Evolutionary conservation across 257 asterid species (phyloP), one percentile per base, ranked within the genome.

Genomic region (Primulina huaijiensis): DNA sequence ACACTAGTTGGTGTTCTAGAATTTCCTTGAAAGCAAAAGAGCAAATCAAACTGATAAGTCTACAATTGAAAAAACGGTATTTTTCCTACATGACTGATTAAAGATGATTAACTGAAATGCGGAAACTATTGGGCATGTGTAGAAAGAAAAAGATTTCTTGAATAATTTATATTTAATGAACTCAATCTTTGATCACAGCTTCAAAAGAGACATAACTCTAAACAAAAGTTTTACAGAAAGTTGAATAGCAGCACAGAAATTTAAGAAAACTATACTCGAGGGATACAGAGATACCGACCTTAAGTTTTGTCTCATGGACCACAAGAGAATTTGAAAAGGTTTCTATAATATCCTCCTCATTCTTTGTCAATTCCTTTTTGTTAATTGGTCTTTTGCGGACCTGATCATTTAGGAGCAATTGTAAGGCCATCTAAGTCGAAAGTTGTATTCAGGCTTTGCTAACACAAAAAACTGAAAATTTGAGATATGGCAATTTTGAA

Each of bases 361-460:
- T 84, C 78, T 84, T 84, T 20, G 87, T 65, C 71, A 84, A 68
- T 72, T 84, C 89, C 78, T 82, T 84, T 76, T 84, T 84, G 79
- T 84, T 84, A 25, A 82, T 73, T 50, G 89, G 89, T 70, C 89
- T 72, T 75, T 82, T 84, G 27, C 89, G 86, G 75, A 84, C 89
- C 89, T 84, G 82, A 55, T 34, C 19, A 67, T 50, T 77, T 55
- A 67, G 60, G 60, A 46, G n/a, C 25, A 46, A 59, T 35, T n/a
- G 57, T 7, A 10, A 60, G 69, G 52, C 61, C 33, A 52, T 25
- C 27, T 25, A 55, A 58, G 14, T 5, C 53, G 53, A 27, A 40
- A 67, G 57, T 57, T 38, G 16, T 67, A 14, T 5, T 60, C 34
- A 35, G 21, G 62, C 35, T 25, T 14, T 29, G 62, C 25, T 43